Evolutionary conservation across 2,329 filamentous ascomycete genomes (phyloP).

Genomic region (Xylaria multiplex): DNA sequence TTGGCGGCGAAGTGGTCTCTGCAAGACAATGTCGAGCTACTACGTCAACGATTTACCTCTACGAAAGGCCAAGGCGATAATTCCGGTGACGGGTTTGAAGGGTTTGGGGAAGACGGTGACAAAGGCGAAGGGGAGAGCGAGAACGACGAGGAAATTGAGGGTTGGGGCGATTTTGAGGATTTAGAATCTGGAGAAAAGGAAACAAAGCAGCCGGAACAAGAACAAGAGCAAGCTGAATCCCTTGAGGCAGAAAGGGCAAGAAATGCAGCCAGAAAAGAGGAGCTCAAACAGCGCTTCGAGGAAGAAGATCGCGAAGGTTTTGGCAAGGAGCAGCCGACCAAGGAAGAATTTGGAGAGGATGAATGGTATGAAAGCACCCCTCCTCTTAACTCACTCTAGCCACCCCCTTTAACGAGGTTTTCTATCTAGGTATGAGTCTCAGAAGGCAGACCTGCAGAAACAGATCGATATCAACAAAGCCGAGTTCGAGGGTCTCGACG

Average conservation of each 20-base stretch:
- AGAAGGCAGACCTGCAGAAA: slow-evolving; percentile 94
- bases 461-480: slow-evolving; percentile 96
- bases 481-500: slow-evolving; percentile 89
- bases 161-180: slow-evolving; percentile 79
- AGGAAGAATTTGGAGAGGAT: slow-evolving; percentile 92
- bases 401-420: slow-evolving; percentile 8
- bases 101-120: slow-evolving; percentile 65
- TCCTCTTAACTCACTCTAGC: neutral
- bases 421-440: slow-evolving; percentile 50
- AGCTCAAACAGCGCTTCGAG: slow-evolving; percentile 92
- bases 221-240: slow-evolving; percentile 56
- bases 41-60: slow-evolving; percentile 80
- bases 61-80: slow-evolving; percentile 67
- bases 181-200: slow-evolving; percentile 79
- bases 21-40: slow-evolving; percentile 76
- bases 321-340: slow-evolving; percentile 66
- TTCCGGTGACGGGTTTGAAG: slow-evolving; percentile 62
- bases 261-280: slow-evolving; percentile 93
- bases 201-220: slow-evolving; percentile 55
- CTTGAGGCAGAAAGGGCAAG: slow-evolving; percentile 90
- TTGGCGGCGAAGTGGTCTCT: slow-evolving; percentile 88
- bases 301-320: slow-evolving; percentile 98
- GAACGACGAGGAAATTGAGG: slow-evolving; percentile 36
- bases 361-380: slow-evolving; percentile 88
- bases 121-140: slow-evolving; percentile 67